Conservation (phyloP, 495 filamentous ascomycete genomes). For the Aspergillus nanangensis region DNA sequence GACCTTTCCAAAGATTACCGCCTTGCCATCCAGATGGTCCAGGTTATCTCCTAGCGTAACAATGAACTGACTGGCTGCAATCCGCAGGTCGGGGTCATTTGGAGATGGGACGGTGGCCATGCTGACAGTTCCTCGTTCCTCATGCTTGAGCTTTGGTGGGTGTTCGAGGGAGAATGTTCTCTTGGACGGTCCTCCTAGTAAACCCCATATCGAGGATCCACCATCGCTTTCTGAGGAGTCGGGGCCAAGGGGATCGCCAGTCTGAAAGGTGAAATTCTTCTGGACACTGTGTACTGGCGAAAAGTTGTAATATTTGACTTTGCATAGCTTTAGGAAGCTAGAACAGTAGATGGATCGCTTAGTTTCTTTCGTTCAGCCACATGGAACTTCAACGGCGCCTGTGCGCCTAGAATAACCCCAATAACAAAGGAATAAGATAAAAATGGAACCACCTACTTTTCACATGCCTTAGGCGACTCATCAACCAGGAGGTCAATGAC, state of each 20-base stretch:
- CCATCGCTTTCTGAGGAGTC: conserved; percentile 79
- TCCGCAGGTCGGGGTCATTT: conserved; percentile 71
- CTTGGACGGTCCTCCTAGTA: conserved; percentile 65
- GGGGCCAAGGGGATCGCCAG: conserved; percentile 87
- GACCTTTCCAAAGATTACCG: conserved; percentile 89
- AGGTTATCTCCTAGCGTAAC: conserved; percentile 83
- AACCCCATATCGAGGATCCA: conserved; percentile 86
- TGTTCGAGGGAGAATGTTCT: conserved; percentile 80
- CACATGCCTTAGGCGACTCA: conserved; percentile 81
- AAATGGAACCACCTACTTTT: conserved; percentile 63
- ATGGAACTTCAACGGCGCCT: conserved; percentile 16
- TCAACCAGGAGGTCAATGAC: conserved; percentile 87
- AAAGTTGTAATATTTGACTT: conserved; percentile 97
- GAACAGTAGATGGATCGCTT: conserved; percentile 36
- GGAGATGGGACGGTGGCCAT: conserved; percentile 82
- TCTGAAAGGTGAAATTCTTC: conserved; percentile 90
- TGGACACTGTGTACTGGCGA: conserved; percentile 84
- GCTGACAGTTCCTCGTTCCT: conserved; percentile 83
- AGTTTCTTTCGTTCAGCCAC: conserved; percentile 45
- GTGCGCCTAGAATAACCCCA: conserved; percentile 1
- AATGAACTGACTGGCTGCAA: conserved; percentile 86
- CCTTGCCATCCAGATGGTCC: conserved; percentile 85
- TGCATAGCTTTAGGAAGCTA: conserved; percentile 97
- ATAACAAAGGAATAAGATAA: conserved; percentile 5
- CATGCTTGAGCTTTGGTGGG: conserved; percentile 78